Evolutionary conservation across 148 eudicot genomes (phyloP), one percentile per base, ranked within the genome.

Genomic region (Spergularia bocconei): DNA sequence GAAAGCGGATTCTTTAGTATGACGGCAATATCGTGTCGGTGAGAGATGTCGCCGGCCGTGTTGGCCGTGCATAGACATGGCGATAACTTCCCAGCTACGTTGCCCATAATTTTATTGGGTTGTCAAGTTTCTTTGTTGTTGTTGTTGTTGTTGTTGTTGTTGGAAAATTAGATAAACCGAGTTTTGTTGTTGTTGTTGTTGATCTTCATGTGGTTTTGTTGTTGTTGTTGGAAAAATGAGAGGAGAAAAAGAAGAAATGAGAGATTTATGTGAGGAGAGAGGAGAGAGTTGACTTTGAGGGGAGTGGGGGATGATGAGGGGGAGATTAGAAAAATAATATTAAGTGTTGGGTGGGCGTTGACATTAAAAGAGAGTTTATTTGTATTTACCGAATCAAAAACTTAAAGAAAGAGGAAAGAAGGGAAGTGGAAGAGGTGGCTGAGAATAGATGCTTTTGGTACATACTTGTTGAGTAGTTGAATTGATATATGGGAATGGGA

Each of bases 11-110:
- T 71, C 21, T 12, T 44, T 16, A 84, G 75, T 5, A 77, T 70
- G 6, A 84, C 73, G 8, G 91, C 81, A 57, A 87, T 81, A 55
- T 88, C 85, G 55, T 88, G 87, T 0, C 85, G 82, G 2, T 85
- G 84, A 19, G 95, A 89, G n/a, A 87, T 81, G 8, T 80, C 86
- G 2, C 92, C 95, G 55, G 53, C 39, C 17, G 13, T 48, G 70
- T 82, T 79, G 51, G 84, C 82, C 19, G 88, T 79, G 79, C 90
- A 86, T 75, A 91, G 84, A 69, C 98, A 91, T 1, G 85, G 72
- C 53, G 77, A 90, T 0, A 93, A 75, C 64, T 90, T 94, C 4
- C 97, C 91, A 2, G 84, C 78, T 10, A 87, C 88, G 83, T 94
- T 94, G 14, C 98, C 97, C 98, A 94, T 91, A 0, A 72, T 63